A percentile compares a stretch with the other conserved stretches of the same genome.
Conservation (phyloP, 1,284 basidiomycete genomes). For the Porodaedalea pini region DNA sequence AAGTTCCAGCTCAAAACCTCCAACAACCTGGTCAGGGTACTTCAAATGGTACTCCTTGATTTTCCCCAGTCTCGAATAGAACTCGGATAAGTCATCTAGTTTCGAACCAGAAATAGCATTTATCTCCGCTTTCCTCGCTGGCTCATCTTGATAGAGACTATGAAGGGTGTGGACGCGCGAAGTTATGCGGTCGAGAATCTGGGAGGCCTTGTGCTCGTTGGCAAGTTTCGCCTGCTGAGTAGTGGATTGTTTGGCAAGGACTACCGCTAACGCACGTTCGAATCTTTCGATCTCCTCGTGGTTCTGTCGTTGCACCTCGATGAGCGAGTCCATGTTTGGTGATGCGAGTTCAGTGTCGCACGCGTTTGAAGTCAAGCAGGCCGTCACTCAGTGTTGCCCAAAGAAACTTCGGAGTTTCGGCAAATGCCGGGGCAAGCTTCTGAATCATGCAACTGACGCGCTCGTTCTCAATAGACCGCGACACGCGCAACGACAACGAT, state of each 20-base stretch:
- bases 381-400: too few species aligned
- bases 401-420: neutral
- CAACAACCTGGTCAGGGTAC: constrained; percentile 85
- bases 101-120: constrained; percentile 53
- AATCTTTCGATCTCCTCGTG: constrained; percentile 96
- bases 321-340: constrained; percentile 77
- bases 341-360: neutral
- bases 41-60: constrained; percentile 95
- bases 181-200: constrained; percentile 80
- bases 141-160: constrained; percentile 71
- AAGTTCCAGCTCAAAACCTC: constrained; percentile 78
- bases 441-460: neutral
- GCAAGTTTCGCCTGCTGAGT: constrained; percentile 67
- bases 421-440: neutral
- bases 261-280: constrained; percentile 66
- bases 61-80: constrained; percentile 91
- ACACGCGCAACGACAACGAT: constrained; percentile 21
- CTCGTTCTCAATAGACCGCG: neutral
- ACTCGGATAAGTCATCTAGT: constrained; percentile 80
- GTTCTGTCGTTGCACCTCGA: constrained; percentile 89
- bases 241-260: constrained; percentile 60
- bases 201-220: constrained; percentile 83
- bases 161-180: constrained; percentile 66
- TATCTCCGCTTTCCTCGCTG: constrained; percentile 59
- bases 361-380: neutral